Evolutionary conservation across 768 basidiomycete genomes (phyloP), one percentile per base, ranked within the genome.

Genomic region (Leccinum arenicola): DNA sequence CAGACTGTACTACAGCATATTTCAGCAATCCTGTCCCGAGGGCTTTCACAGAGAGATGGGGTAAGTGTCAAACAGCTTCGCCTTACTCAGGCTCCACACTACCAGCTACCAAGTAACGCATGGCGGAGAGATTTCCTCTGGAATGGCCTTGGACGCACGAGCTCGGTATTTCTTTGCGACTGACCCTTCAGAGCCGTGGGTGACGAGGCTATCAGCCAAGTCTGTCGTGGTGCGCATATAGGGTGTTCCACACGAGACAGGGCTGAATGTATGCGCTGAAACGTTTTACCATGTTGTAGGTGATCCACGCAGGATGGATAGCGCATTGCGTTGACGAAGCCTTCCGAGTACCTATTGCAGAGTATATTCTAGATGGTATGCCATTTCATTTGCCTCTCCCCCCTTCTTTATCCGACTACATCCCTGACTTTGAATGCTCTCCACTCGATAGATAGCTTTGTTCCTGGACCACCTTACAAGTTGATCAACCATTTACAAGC

Each of bases 281-380:
- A 52, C 17, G 36, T 7, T 25, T 36, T 6, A 5, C 17, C 23
- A 10, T n/a, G 23, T 15, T 12, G 6, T 21, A 73, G 72, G 72
- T 73, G 12, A 63, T 73, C 19, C 73, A 73, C 48, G 73, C 55
- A 11, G 68, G 64, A 4, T 73, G 72, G 72, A 73, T 73, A 50
- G 36, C 52, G 29, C 69, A 73, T 52, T 73, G 73, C 55, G 52
- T 70, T 57, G 61, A 69, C 8, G 54, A 64, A 35, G 60, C 54
- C 0, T 74, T 73, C 48, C 58, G 36, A 19, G 68, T 70, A 36
- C 65, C 71, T 15, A 61, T 74, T n/a, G 15, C 66, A 55, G 50
- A 62, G 36, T 73, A 73, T 48, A 58, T 73, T 33, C 70, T 73
- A 25, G 72, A 73, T 19, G 73, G 73, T 73, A 65, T 29, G 69